These are phyloP conservation scores for Colletotrichum viniferum DNA, from an alignment of 2,329 filamentous ascomycete species.

Conservation along the genomic window DNA sequence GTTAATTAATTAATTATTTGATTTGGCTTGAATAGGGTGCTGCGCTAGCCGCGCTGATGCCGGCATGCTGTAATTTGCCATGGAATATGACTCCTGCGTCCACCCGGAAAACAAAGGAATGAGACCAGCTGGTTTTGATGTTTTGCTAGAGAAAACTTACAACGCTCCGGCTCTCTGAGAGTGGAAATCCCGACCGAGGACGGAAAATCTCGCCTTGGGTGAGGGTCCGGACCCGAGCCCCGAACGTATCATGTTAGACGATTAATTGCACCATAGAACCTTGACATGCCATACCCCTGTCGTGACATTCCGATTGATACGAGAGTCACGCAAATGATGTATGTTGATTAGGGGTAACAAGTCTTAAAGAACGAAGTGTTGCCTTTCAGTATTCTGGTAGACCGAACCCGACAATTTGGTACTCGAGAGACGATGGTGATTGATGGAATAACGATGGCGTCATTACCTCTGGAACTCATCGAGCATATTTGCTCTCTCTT, in stretches of 20 bases:
- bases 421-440: not conserved
- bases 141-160: not conserved
- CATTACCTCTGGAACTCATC: slow-evolving; percentile 10
- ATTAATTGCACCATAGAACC: not conserved
- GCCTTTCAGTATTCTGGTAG: not conserved
- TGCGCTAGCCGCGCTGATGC: not conserved
- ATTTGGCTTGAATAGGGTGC: no score
- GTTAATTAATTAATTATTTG: no score
- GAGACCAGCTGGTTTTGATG: not conserved
- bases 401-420: not conserved
- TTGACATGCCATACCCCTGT: not conserved
- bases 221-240: not conserved
- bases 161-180: not conserved
- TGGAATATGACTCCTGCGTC: not conserved
- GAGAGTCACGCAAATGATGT: not conserved
- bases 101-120: not conserved
- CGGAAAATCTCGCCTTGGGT: not conserved
- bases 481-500: slow-evolving; percentile 1
- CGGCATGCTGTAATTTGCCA: not conserved
- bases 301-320: not conserved
- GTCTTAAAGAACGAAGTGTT: not conserved
- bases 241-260: not conserved
- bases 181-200: not conserved
- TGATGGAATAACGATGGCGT: not conserved
- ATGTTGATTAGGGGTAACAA: not conserved